Evolutionary conservation across 2,329 filamentous ascomycete genomes (phyloP).

Genomic region (Zymoseptoria passerinii): DNA sequence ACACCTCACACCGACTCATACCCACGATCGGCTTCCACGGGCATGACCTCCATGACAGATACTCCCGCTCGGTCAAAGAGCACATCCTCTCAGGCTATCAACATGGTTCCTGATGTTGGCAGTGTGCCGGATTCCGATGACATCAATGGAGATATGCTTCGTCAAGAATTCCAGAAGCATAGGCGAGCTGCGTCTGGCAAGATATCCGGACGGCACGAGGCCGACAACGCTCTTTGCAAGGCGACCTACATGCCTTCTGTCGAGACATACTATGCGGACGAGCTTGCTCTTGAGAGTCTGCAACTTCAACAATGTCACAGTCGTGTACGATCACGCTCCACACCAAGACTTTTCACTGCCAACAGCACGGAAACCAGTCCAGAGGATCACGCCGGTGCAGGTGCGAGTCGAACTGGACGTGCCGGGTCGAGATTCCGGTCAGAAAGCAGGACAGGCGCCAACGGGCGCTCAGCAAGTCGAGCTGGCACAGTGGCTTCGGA

Average conservation of each 20-base stretch:
- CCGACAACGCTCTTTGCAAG: background rate
- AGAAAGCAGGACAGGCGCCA: slow-evolving; percentile 10
- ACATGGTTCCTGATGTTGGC: slow-evolving; percentile 17
- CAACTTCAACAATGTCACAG: background rate
- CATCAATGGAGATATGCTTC: slow-evolving; percentile 37
- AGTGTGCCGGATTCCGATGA: slow-evolving; percentile 31
- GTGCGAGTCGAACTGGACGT: slow-evolving; percentile 5
- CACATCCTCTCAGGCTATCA: slow-evolving; percentile 30
- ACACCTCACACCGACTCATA: slow-evolving; percentile 36
- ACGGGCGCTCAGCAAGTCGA: slow-evolving; percentile 12
- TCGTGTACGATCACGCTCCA: background rate
- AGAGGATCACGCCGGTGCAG: slow-evolving; percentile 5
- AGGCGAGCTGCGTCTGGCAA: slow-evolving; percentile 13
- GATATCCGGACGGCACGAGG: slow-evolving; percentile 6
- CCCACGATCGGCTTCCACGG: slow-evolving; percentile 34
- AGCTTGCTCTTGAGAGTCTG: background rate
- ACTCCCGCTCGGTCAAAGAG: slow-evolving; percentile 37
- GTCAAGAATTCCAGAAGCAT: slow-evolving; percentile 35
- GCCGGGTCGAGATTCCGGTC: slow-evolving; percentile 10
- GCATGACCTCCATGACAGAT: slow-evolving; percentile 34
- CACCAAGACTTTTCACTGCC: slow-evolving; percentile 1
- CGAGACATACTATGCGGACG: background rate
- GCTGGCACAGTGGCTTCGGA: slow-evolving; percentile 18
- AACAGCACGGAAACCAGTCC: slow-evolving; percentile 5
- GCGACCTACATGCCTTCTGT: background rate